Conservation (phyloP, 2,329 filamentous ascomycete genomes). For the Exophiala phaeomuriformis region DNA sequence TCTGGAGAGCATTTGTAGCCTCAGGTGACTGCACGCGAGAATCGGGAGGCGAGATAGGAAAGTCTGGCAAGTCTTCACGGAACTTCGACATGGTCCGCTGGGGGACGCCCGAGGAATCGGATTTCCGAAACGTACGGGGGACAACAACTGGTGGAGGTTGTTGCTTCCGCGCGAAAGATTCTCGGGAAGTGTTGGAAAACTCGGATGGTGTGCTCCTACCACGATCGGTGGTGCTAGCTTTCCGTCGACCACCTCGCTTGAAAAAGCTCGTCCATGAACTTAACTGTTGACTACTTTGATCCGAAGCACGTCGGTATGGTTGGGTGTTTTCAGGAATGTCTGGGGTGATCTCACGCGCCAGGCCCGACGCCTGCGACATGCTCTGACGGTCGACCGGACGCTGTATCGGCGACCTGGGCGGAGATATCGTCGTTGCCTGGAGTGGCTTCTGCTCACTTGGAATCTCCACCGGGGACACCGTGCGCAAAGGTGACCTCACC, state of each 20-base stretch:
- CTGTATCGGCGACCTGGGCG: constrained; percentile 40
- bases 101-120: constrained; percentile 46
- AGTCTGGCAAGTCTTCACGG: constrained; percentile 81
- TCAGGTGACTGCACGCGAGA: constrained; percentile 75
- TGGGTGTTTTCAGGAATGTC: constrained; percentile 48
- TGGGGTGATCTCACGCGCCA: constrained; percentile 46
- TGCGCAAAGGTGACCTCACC: constrained; percentile 22
- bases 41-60: constrained; percentile 75
- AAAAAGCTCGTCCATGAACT: constrained; percentile 67
- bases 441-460: constrained; percentile 9
- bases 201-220: constrained; percentile 57
- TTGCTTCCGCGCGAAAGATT: constrained; percentile 63
- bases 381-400: constrained; percentile 45
- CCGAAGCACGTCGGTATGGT: constrained; percentile 49
- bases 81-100: constrained; percentile 85
- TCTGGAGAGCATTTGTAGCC: constrained; percentile 31
- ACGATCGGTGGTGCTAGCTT: constrained; percentile 46
- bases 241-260: constrained; percentile 53
- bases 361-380: constrained; percentile 47
- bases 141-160: constrained; percentile 36
- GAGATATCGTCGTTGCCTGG: constrained; percentile 38
- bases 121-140: constrained; percentile 40
- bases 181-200: constrained; percentile 86
- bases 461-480: constrained; percentile 13
- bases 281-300: constrained; percentile 42